Conservation (phyloP, 2,329 filamentous ascomycete species). For the Colletotrichum siamense region DNA sequence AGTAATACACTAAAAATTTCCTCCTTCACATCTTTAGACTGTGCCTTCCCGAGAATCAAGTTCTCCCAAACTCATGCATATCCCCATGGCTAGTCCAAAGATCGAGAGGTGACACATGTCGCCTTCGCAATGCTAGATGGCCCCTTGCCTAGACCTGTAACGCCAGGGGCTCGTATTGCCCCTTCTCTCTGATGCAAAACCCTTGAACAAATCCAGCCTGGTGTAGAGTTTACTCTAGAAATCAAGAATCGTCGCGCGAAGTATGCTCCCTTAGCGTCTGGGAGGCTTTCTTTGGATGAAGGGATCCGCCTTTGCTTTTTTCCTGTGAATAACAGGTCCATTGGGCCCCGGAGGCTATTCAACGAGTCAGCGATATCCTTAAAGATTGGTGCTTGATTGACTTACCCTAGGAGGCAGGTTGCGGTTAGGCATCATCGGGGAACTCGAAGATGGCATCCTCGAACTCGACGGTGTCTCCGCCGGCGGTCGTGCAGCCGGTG, state of each 20-base stretch:
- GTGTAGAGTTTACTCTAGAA: constrained; percentile 11
- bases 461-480: constrained; percentile 24
- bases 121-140: neutral
- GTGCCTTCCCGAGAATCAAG: neutral
- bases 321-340: constrained; percentile 31
- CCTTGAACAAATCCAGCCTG: neutral
- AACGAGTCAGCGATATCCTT: neutral
- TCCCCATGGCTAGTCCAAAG: constrained; percentile 6
- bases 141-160: constrained; percentile 15
- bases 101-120: neutral
- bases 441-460: constrained; percentile 13
- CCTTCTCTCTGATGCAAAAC: constrained; percentile 7
- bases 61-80: neutral
- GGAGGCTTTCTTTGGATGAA: constrained; percentile 47
- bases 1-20: neutral
- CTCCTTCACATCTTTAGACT: neutral
- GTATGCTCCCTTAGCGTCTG: constrained; percentile 13
- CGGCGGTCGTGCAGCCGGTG: constrained; percentile 48
- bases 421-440: neutral
- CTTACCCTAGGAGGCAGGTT: constrained; percentile 14
- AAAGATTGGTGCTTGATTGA: neutral
- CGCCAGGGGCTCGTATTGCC: constrained; percentile 11
- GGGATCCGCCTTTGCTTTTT: constrained; percentile 47
- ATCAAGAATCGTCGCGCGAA: constrained; percentile 8
- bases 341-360: constrained; percentile 7